Percentiles rank a stretch among this genome's conserved stretches.
phyloP scores from a whole-genome alignment of 352 stramenopile genomes.

The Peronospora destructor region DNA sequence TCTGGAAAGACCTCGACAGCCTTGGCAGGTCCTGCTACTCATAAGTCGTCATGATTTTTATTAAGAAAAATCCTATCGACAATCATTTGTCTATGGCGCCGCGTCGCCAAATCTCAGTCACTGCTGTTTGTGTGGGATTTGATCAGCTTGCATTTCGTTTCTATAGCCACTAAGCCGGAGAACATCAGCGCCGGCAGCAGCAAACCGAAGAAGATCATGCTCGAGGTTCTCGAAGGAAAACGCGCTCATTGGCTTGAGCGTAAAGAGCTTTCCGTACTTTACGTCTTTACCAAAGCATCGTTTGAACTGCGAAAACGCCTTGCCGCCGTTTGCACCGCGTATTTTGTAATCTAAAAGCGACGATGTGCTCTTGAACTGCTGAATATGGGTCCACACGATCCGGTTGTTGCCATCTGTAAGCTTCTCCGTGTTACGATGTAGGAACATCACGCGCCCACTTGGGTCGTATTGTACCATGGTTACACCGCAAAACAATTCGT shows the following conservation, averaged over 20 bases:
- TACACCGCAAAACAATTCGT: slow-evolving; percentile 61
- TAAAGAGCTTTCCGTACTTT: slow-evolving; percentile 61
- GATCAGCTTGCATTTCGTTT: too few relatives aligned
- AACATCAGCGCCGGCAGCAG: slow-evolving; percentile 32
- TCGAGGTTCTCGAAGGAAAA: slow-evolving; percentile 64
- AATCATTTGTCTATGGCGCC: background rate
- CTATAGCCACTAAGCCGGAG: too few relatives aligned
- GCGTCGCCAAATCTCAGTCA: background rate
- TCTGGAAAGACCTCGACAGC: too few relatives aligned
- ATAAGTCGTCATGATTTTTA: too few relatives aligned
- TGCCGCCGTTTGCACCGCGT: slow-evolving; percentile 54
- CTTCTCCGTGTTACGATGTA: slow-evolving; percentile 70
- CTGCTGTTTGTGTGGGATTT: background rate
- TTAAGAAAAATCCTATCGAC: too few relatives aligned
- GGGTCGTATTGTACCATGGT: slow-evolving; percentile 72
- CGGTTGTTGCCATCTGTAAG: slow-evolving; percentile 41
- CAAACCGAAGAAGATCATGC: slow-evolving; percentile 40
- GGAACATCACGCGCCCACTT: slow-evolving; percentile 47
- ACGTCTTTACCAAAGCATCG: slow-evolving; percentile 66
- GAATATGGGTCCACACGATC: slow-evolving; percentile 51
- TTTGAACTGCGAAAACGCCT: slow-evolving; percentile 62
- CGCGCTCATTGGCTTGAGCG: slow-evolving; percentile 53
- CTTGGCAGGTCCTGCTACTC: too few relatives aligned
- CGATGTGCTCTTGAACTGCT: slow-evolving; percentile 45
- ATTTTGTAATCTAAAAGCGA: slow-evolving; percentile 42